Percentiles rank a stretch among this genome's conserved stretches.
Conservation (phyloP, 2,329 filamentous ascomycete genomes). For the Monosporascus cannonballus region DNA sequence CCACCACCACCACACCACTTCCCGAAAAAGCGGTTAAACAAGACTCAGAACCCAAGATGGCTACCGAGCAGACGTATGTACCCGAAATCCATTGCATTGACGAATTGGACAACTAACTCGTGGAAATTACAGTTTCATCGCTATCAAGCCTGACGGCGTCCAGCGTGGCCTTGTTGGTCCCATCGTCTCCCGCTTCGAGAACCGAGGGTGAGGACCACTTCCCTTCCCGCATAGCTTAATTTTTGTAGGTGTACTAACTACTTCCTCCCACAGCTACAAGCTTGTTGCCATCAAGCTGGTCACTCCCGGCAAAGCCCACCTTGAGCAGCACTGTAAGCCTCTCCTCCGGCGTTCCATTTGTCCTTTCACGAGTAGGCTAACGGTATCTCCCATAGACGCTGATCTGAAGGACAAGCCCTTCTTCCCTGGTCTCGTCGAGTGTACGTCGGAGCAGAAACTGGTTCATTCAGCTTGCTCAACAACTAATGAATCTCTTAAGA, state of each 20-base stretch:
- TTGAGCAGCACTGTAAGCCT: constrained; percentile 87
- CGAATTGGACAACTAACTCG: constrained; percentile 1
- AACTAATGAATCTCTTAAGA: constrained; percentile 51
- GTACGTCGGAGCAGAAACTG: constrained; percentile 46
- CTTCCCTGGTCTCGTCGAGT: constrained; percentile 90
- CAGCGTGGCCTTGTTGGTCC: constrained; percentile 97
- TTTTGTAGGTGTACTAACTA: constrained; percentile 10
- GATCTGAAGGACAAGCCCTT: constrained; percentile 93
- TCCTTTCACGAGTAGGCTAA: constrained; percentile 19
- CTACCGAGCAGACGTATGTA: constrained; percentile 26
- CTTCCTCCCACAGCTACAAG: constrained; percentile 67
- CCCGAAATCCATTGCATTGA: background rate
- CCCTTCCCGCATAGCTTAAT: constrained; percentile 4
- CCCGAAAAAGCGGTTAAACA: constrained; percentile 10
- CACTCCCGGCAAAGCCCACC: constrained; percentile 84
- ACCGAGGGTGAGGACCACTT: constrained; percentile 63
- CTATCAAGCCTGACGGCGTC: constrained; percentile 99
- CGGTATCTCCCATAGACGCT: constrained; percentile 47
- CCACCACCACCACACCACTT: constrained; percentile 1
- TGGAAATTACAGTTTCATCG: constrained; percentile 75
- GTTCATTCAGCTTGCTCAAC: background rate
- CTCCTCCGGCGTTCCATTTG: background rate
- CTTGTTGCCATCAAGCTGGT: constrained; percentile 95
- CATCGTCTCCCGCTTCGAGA: constrained; percentile 98
- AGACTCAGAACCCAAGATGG: constrained; percentile 21